phyloP scores from a whole-genome alignment of 345 rosid genomes.

The sweet orange (Citrus sinensis) region DVS_A1.0 CM039165.1:9095001-9095500 shows the following conservation, averaged over 20 bases:
- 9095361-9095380: conserved; percentile 35
- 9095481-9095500: too few relatives aligned
- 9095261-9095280: conserved; percentile 50
- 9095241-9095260: conserved; percentile 33
- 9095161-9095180: neutral
- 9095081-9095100: neutral
- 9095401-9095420: too few relatives aligned
- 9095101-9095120: neutral
- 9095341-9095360: conserved; percentile 36
- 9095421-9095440: too few relatives aligned
- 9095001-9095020: neutral
- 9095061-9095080: neutral
- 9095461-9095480: neutral
- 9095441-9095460: too few relatives aligned
- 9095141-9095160: neutral
- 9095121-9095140: neutral
- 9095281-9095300: conserved; percentile 31
- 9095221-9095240: conserved; percentile 34
- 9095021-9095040: neutral
- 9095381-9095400: conserved; percentile 41
- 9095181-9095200: neutral
- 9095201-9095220: conserved; percentile 42
- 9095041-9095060: neutral
- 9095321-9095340: conserved; percentile 29
- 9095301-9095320: conserved; percentile 36